These are phyloP conservation scores for Triticum turgidum DNA, from an alignment of 176 grass and related monocot genomes.

Conservation along the genomic window DNA sequence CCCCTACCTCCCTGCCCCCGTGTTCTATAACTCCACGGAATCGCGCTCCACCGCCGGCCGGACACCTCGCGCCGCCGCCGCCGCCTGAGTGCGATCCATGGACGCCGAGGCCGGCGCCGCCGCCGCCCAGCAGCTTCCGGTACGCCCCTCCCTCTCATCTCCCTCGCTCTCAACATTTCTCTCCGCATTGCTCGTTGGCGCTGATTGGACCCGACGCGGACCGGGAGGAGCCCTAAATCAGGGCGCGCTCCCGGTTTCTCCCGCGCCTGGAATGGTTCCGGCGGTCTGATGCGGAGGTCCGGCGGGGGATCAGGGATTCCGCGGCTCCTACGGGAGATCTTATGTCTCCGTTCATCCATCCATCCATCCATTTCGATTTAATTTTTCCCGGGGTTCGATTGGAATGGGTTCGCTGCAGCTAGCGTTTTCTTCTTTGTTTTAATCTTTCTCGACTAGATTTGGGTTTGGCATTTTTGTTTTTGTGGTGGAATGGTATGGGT, in stretches of 20 bases:
- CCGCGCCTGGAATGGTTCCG: background rate
- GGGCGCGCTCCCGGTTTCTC: no score
- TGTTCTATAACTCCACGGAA: slow-evolving; percentile 21
- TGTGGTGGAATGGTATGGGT: background rate
- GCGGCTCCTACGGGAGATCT: background rate
- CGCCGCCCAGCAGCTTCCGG: slow-evolving; percentile 34
- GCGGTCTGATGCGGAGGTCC: background rate
- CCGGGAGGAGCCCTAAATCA: slow-evolving; percentile 4
- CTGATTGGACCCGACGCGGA: background rate
- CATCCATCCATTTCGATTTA: background rate
- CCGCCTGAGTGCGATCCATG: slow-evolving; percentile 13
- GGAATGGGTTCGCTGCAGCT: background rate
- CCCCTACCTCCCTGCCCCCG: background rate
- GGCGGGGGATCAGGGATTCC: background rate
- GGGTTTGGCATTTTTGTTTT: background rate
- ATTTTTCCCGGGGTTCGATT: background rate
- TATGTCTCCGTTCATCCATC: background rate
- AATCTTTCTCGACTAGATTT: background rate
- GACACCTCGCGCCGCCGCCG: slow-evolving; percentile 30
- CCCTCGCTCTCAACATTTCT: background rate
- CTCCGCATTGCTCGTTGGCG: background rate
- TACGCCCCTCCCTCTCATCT: background rate
- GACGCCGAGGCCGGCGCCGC: slow-evolving; percentile 41
- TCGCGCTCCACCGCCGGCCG: slow-evolving; percentile 3
- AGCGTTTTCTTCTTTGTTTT: background rate